Evolutionary conservation across 306 rosid genomes (phyloP).

Genomic region (Fagus crenata): DNA sequence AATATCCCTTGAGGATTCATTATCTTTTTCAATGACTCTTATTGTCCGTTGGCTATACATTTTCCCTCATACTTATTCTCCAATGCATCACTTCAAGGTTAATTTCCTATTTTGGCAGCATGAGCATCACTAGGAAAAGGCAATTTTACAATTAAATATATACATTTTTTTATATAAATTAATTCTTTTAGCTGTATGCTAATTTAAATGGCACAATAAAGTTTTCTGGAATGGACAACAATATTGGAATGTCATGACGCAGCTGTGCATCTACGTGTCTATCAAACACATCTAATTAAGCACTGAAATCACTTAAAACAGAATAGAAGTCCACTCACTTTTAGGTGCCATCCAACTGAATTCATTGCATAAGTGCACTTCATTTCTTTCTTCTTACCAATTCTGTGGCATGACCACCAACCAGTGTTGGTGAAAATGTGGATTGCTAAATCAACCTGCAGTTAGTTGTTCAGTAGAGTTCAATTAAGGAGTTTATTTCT

Average conservation of each 20-base stretch:
- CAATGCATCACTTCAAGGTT: background rate
- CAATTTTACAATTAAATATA: background rate
- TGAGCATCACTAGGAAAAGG: background rate
- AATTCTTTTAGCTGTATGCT: background rate
- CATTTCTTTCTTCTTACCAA: background rate
- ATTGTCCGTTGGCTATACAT: background rate
- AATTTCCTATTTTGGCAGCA: slow-evolving; percentile 4
- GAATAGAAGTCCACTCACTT: background rate
- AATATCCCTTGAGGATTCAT: background rate
- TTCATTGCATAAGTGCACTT: background rate
- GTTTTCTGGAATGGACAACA: background rate
- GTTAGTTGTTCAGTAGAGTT: background rate
- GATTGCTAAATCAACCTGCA: background rate
- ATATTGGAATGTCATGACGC: background rate
- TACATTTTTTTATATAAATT: background rate
- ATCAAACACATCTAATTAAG: background rate
- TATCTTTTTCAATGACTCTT: background rate
- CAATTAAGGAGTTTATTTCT: background rate
- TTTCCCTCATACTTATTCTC: background rate
- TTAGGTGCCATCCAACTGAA: background rate
- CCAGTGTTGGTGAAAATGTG: background rate
- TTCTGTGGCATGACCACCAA: background rate
- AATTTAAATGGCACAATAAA: background rate
- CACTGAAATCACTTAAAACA: background rate
- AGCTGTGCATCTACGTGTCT: background rate